phyloP scores from a whole-genome alignment of 2,329 filamentous ascomycete genomes.

The Emmonsiellopsis sp. region DNA sequence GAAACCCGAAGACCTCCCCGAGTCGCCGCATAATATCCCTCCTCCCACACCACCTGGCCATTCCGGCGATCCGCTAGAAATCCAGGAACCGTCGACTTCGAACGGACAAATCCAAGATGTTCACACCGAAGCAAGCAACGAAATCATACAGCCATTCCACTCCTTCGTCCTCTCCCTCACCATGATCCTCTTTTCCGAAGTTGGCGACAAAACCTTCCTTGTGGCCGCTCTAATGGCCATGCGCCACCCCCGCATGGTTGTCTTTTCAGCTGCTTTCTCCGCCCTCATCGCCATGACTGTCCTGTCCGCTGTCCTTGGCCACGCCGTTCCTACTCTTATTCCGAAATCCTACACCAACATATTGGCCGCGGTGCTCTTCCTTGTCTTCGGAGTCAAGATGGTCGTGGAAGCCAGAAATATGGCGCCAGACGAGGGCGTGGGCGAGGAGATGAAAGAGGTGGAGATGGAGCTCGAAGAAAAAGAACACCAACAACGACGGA shows the following conservation, averaged over 20 bases:
- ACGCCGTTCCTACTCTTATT: slow-evolving; percentile 81
- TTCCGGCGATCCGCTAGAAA: slow-evolving; percentile 34
- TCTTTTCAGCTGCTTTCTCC: slow-evolving; percentile 90
- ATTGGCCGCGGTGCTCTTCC: slow-evolving; percentile 73
- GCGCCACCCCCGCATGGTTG: slow-evolving; percentile 87
- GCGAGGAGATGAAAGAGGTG: slow-evolving; percentile 97
- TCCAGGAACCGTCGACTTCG: slow-evolving; percentile 48
- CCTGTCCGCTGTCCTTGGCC: slow-evolving; percentile 82
- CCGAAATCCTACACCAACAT: slow-evolving; percentile 87
- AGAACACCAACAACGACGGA: slow-evolving; percentile 64
- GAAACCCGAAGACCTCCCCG: slow-evolving; percentile 76
- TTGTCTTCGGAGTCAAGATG: slow-evolving; percentile 79
- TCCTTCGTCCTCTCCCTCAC: slow-evolving; percentile 87
- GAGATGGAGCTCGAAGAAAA: slow-evolving; percentile 91
- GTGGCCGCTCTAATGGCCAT: slow-evolving; percentile 98
- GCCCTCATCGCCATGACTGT: slow-evolving; percentile 92
- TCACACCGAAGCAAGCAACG: slow-evolving; percentile 21
- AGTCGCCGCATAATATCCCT: slow-evolving; percentile 65
- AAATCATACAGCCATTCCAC: slow-evolving; percentile 67
- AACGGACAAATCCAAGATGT: slow-evolving; percentile 22
- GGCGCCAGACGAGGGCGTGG: slow-evolving; percentile 79
- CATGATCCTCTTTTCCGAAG: slow-evolving; percentile 95
- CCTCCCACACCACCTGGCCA: slow-evolving; percentile 51
- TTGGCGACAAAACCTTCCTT: slow-evolving; percentile 97
- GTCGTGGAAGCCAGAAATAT: slow-evolving; percentile 81